Percentiles rank a stretch among this genome's conserved stretches.
These are phyloP conservation scores for Pelargonium nanum DNA, from an alignment of 345 rosid genomes.

Conservation along the genomic window DNA sequence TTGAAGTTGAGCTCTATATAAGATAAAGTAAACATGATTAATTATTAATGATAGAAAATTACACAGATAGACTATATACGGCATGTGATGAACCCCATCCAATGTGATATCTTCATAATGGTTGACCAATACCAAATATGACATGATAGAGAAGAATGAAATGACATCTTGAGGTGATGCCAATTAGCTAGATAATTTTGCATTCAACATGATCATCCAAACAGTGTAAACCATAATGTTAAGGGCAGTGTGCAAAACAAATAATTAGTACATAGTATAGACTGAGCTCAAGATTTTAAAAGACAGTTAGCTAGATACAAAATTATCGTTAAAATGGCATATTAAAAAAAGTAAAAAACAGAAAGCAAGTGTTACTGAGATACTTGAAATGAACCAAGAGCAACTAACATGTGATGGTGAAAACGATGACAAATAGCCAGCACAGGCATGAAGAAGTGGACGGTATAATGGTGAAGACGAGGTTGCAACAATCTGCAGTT, in stretches of 20 bases:
- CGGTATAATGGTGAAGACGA: constrained; percentile 49
- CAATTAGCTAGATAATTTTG: no score
- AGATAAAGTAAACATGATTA: no score
- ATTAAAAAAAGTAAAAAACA: no score
- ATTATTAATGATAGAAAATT: no score
- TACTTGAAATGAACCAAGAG: constrained; percentile 11
- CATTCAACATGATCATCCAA: no score
- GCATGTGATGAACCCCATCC: not conserved
- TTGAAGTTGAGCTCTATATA: not conserved
- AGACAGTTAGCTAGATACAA: not conserved
- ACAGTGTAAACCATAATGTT: not conserved
- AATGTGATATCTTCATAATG: not conserved
- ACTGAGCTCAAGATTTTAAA: not conserved
- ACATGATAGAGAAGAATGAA: no score
- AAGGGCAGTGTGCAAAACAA: not conserved
- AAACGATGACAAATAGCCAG: constrained; percentile 68
- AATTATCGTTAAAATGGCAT: constrained; percentile 1
- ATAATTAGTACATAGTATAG: not conserved
- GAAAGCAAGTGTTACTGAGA: constrained; percentile 3
- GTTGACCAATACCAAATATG: not conserved
- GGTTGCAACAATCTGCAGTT: constrained; percentile 61
- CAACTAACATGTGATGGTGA: constrained; percentile 69
- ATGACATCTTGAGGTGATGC: no score
- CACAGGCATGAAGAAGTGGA: constrained; percentile 60
- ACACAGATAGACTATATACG: not conserved